phyloP scores from a whole-genome alignment of 148 eudicot genomes.

The Drosera capensis region DNA sequence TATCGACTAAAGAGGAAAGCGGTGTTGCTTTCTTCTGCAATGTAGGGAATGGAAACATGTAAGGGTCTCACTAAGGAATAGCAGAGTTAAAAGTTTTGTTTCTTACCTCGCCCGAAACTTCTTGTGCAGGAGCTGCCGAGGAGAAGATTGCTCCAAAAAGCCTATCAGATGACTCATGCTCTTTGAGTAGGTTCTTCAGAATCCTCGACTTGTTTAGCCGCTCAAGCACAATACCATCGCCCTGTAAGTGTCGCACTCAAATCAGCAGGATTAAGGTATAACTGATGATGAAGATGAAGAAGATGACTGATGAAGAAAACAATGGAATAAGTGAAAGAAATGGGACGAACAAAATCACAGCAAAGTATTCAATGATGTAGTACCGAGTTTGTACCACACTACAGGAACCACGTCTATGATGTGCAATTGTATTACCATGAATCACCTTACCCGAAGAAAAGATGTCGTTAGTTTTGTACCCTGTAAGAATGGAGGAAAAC shows the following conservation, averaged over 20 bases:
- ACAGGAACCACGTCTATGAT: no score
- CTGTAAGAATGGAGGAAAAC: not conserved
- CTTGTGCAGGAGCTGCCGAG: slow-evolving; percentile 39
- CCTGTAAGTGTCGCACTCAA: slow-evolving; percentile 23
- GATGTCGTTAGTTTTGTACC: not conserved
- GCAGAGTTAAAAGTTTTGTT: not conserved
- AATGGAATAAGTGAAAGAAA: no score
- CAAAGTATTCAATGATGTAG: no score
- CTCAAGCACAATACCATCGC: slow-evolving; percentile 40
- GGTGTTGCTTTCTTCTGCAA: slow-evolving; percentile 50
- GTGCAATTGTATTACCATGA: no score
- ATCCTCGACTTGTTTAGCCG: slow-evolving; percentile 50
- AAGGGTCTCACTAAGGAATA: not conserved
- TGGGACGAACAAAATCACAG: no score
- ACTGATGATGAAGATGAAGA: not conserved
- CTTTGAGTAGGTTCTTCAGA: slow-evolving; percentile 79
- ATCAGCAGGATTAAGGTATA: not conserved
- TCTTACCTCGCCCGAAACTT: slow-evolving; percentile 69
- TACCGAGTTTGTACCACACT: no score
- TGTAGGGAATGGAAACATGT: not conserved
- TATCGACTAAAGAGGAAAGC: slow-evolving; percentile 31
- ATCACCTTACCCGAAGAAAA: not conserved
- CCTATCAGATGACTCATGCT: slow-evolving; percentile 58
- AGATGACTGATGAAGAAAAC: no score
- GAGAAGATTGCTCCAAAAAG: slow-evolving; percentile 56